Base-by-base conservation (phyloP, 371 early-diverging fungal genomes). In the Vavraia culicis region DNA sequence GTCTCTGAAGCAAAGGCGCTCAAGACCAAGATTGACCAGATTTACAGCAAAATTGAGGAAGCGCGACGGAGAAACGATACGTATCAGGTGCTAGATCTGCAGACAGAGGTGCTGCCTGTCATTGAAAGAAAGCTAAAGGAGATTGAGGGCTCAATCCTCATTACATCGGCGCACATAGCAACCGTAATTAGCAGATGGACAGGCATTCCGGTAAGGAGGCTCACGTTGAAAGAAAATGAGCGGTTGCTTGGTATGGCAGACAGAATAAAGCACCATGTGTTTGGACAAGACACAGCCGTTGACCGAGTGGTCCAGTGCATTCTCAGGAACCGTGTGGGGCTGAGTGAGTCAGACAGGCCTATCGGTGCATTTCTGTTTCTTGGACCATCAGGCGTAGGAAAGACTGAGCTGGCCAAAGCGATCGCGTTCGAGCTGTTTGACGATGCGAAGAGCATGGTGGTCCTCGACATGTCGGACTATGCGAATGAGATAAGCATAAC, bases 401-500 rank as follows among this genome's bases (percentile, higher is more conserved):
- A 83, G 64, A 83, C 81, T 0, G 88, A 88, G 49, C 71, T 90
- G 20, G 79, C 81, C 63, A 87, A 87, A 59, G 77, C 84, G 0
- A 63, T 90, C 36, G 80, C 85, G 4, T 71, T 76, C 59, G 81
- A 82, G 64, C 54, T 88, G 22, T 85, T 86, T 63, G 80, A 84
- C 59, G 77, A 77, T 27, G 81, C 83, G 49, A 71, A 75, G 27
- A 77, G 78, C 0, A 75, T 88, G 57, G 74, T 83, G 20, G 77
- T 85, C 32, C 73, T 86, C 40, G 88, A 88, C 59, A 86, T 86
- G 87, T 77, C 77, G 62, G 85, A 88, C 64, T 79, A 82, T 68
- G 78, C 79, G 79, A 80, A 80, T 60, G 74, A 73, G 63, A 76
- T 80, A 54, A 75, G 82, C 36, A 77, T 83, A 0, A 78, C 79